Conservation (phyloP, 108 stramenopile genomes). For the Phaeodactylum tricornutum region DNA sequence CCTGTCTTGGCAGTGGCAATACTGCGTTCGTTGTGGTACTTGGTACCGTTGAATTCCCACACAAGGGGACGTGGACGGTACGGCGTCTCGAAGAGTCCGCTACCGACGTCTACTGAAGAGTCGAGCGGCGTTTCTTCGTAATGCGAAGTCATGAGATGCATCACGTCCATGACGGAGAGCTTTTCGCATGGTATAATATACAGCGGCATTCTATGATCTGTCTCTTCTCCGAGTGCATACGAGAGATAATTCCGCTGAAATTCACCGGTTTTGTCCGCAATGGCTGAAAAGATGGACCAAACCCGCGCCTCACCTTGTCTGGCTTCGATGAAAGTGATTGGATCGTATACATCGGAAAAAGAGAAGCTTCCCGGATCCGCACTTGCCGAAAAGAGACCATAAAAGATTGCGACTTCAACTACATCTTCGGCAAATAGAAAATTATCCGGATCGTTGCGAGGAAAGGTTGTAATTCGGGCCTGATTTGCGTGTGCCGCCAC, state of each 20-base stretch:
- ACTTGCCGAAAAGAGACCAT: slow-evolving; percentile 37
- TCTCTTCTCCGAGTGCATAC: slow-evolving; percentile 45
- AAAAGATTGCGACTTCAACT: slow-evolving; percentile 41
- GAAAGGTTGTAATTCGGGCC: slow-evolving; percentile 50
- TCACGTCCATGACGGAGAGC: slow-evolving; percentile 34
- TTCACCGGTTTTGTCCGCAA: slow-evolving; percentile 13
- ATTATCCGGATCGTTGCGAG: slow-evolving; percentile 35
- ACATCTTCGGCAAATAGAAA: slow-evolving; percentile 43
- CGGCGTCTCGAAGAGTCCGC: slow-evolving; percentile 29
- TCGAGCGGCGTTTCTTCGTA: slow-evolving; percentile 54
- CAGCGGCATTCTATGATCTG: slow-evolving; percentile 56
- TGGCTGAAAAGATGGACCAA: slow-evolving; percentile 45
- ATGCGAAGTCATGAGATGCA: slow-evolving; percentile 47
- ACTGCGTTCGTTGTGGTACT: slow-evolving; percentile 60
- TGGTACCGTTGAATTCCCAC: slow-evolving; percentile 20
- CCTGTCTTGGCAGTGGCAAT: slow-evolving; percentile 54
- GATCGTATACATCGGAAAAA: slow-evolving; percentile 60
- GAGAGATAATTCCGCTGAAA: slow-evolving; percentile 34
- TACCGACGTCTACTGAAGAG: slow-evolving; percentile 43
- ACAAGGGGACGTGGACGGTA: slow-evolving; percentile 45
- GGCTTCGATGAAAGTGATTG: slow-evolving; percentile 38
- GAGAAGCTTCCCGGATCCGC: slow-evolving; percentile 28
- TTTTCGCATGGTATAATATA: slow-evolving; percentile 40
- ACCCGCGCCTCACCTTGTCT: slow-evolving; percentile 58
- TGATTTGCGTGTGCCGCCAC: slow-evolving; percentile 64